phyloP scores from a whole-genome alignment of 305 asterid species.

The Fraxinus baroniana region DNA sequence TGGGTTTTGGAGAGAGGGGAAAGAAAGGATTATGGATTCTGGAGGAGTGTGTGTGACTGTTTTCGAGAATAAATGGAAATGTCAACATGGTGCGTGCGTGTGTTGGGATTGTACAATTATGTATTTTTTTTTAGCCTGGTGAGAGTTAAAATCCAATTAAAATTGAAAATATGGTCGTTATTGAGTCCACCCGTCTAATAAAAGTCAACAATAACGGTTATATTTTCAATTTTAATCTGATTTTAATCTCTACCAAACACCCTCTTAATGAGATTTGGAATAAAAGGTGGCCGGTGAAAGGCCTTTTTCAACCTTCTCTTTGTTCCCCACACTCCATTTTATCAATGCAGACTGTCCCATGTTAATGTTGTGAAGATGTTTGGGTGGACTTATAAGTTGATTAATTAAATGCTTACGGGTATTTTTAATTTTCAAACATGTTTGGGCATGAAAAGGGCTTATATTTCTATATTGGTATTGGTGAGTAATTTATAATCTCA shows the following conservation, averaged over 20 bases:
- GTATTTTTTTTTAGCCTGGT: too few relatives aligned
- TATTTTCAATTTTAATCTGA: too few relatives aligned
- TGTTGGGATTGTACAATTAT: conserved; percentile 25
- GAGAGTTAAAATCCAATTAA: too few relatives aligned
- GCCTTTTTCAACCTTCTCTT: conserved; percentile 60
- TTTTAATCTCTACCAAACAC: too few relatives aligned
- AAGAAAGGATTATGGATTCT: conserved; percentile 14
- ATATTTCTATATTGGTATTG: background rate
- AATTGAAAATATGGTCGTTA: too few relatives aligned
- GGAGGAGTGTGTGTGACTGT: conserved; percentile 20
- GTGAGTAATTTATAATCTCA: too few relatives aligned
- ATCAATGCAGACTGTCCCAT: conserved; percentile 16
- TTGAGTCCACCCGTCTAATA: too few relatives aligned
- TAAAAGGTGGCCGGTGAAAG: conserved; percentile 46
- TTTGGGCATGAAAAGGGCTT: background rate
- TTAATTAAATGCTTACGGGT: background rate
- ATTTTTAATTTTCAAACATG: background rate
- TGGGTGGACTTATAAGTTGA: background rate
- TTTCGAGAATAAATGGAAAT: conserved; percentile 11
- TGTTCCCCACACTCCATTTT: conserved; percentile 34
- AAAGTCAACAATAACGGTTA: too few relatives aligned
- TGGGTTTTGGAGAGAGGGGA: background rate
- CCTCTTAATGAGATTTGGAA: conserved; percentile 10
- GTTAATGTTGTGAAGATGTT: background rate
- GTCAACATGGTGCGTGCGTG: background rate